Conservation (phyloP, 306 rosid species). For the Rosa lucieae region DNA sequence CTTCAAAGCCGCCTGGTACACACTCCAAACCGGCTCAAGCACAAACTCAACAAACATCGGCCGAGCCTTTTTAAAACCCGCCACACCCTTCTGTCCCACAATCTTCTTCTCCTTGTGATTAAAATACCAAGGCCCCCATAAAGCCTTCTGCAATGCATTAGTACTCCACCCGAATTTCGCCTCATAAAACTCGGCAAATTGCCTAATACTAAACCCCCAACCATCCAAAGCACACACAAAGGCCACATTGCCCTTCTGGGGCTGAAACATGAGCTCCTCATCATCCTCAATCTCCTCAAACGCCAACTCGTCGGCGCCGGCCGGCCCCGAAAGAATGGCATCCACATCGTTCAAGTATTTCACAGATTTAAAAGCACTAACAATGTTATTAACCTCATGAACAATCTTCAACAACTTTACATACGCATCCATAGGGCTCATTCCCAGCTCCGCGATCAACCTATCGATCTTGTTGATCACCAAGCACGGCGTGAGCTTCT, state of each 20-base stretch:
- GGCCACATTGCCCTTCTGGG: conserved; percentile 81
- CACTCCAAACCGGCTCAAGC: conserved; percentile 82
- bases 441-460: conserved; percentile 60
- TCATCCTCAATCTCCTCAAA: conserved; percentile 61
- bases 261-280: conserved; percentile 76
- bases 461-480: conserved; percentile 90
- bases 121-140: conserved; percentile 75
- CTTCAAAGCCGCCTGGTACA: conserved; percentile 57
- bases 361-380: conserved; percentile 75
- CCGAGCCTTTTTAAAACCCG: conserved; percentile 49
- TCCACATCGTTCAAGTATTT: conserved; percentile 80
- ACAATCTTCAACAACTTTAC: conserved; percentile 59
- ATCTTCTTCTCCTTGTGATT: conserved; percentile 74
- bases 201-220: conserved; percentile 76
- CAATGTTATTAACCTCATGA: conserved; percentile 78
- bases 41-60: conserved; percentile 95
- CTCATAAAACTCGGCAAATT: conserved; percentile 70
- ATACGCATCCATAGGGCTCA: conserved; percentile 77
- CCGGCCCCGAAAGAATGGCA: conserved; percentile 56
- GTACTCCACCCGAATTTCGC: conserved; percentile 71
- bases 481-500: conserved; percentile 74
- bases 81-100: conserved; percentile 62
- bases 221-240: conserved; percentile 89
- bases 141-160: conserved; percentile 51
- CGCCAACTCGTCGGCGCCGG: conserved; percentile 9